Evolutionary conservation across 345 rosid genomes (phyloP).

Genomic region (Capsella bursapastoris): DNA sequence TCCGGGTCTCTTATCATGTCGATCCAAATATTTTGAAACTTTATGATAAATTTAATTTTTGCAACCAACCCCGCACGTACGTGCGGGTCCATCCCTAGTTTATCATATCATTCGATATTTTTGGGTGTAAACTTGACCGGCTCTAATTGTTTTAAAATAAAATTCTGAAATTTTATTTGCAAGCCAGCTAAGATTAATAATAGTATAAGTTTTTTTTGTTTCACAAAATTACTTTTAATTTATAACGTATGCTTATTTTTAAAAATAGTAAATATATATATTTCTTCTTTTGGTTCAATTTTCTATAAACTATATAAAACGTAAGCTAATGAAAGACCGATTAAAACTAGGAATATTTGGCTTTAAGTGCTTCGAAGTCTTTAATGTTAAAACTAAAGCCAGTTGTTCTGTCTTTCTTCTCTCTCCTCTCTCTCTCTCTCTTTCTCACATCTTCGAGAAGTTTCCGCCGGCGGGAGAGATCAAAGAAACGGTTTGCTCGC

Average conservation of each 20-base stretch:
- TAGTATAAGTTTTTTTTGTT: not conserved
- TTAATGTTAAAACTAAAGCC: slow-evolving; percentile 29
- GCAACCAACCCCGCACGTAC: too few species aligned
- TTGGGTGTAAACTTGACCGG: not conserved
- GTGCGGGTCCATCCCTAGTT: too few species aligned
- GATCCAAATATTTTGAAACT: too few species aligned
- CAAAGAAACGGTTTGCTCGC: slow-evolving; percentile 2
- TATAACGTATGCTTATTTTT: not conserved
- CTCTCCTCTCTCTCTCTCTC: slow-evolving; percentile 16
- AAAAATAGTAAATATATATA: not conserved
- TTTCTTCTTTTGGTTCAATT: not conserved
- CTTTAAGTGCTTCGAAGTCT: slow-evolving; percentile 35
- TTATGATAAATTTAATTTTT: too few species aligned
- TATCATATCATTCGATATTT: slow-evolving; percentile 5
- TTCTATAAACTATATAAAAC: slow-evolving; percentile 3
- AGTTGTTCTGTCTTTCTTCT: slow-evolving; percentile 16
- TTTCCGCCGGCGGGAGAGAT: slow-evolving; percentile 34
- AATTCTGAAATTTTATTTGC: not conserved
- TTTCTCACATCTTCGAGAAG: slow-evolving; percentile 32
- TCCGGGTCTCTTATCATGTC: too few species aligned
- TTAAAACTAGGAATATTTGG: slow-evolving; percentile 29
- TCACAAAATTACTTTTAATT: not conserved
- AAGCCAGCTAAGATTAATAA: slow-evolving; percentile 12
- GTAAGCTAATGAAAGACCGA: slow-evolving; percentile 24
- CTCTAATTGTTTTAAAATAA: not conserved